phyloP scores from a whole-genome alignment of 1,284 basidiomycete species.

The Irpex rosettiformis region DNA sequence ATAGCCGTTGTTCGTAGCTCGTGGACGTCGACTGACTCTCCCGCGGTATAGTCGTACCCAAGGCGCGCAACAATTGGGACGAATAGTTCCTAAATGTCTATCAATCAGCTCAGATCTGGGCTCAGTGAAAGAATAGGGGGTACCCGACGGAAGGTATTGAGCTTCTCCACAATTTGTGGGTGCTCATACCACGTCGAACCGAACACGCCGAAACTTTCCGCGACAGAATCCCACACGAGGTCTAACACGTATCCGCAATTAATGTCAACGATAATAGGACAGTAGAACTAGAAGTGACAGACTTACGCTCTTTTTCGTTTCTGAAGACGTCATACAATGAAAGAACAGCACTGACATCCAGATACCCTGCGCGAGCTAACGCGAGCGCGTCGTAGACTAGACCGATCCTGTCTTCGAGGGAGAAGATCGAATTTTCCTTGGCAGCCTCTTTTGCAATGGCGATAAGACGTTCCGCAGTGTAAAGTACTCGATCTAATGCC shows the following conservation, averaged over 20 bases:
- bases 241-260: slow-evolving; percentile 35
- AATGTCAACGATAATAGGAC: neutral
- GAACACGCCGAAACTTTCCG: slow-evolving; percentile 53
- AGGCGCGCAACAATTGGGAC: slow-evolving; percentile 77
- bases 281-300: neutral
- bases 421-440: slow-evolving; percentile 62
- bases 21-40: slow-evolving; percentile 71
- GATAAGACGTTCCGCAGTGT: slow-evolving; percentile 77
- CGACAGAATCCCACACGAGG: slow-evolving; percentile 73
- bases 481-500: slow-evolving; percentile 76
- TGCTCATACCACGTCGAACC: slow-evolving; percentile 88
- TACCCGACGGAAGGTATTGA: slow-evolving; percentile 67
- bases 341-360: slow-evolving; percentile 75
- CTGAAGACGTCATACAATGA: slow-evolving; percentile 67
- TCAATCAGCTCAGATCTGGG: no score
- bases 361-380: slow-evolving; percentile 78
- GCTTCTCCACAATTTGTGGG: slow-evolving; percentile 50
- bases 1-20: slow-evolving; percentile 81
- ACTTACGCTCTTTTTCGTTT: slow-evolving; percentile 74
- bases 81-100: slow-evolving; percentile 79
- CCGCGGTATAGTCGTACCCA: slow-evolving; percentile 72
- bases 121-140: no score
- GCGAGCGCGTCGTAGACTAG: slow-evolving; percentile 81
- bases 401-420: slow-evolving; percentile 84
- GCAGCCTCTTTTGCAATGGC: slow-evolving; percentile 82